Evolutionary conservation across 805 yeast genomes (phyloP).

Genomic region (Kluyveromyces nonfermentans): DNA sequence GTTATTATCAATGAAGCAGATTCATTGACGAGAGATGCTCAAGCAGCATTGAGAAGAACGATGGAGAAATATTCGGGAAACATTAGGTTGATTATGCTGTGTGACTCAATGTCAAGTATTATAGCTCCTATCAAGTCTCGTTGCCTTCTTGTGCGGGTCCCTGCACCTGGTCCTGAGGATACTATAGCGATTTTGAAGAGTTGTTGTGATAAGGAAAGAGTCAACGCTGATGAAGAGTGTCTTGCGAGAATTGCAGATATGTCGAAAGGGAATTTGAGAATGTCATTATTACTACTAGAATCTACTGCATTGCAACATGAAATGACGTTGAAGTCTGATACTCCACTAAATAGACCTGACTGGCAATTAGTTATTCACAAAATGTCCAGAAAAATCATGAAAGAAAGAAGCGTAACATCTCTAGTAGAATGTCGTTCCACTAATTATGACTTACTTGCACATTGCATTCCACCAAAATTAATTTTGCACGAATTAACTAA

Average conservation of each 20-base stretch:
- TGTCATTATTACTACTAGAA: conserved; percentile 70
- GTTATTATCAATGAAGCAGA: conserved; percentile 91
- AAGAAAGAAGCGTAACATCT: conserved; percentile 54
- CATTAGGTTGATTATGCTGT: conserved; percentile 72
- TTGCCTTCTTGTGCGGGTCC: conserved; percentile 76
- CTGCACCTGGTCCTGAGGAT: conserved; percentile 65
- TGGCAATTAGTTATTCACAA: conserved; percentile 78
- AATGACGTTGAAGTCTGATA: conserved; percentile 32
- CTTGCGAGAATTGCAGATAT: conserved; percentile 44
- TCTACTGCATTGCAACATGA: conserved; percentile 69
- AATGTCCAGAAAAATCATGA: conserved; percentile 50
- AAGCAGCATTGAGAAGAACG: conserved; percentile 89
- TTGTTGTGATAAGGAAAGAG: conserved; percentile 50
- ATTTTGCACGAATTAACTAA: conserved; percentile 57
- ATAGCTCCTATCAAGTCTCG: conserved; percentile 93
- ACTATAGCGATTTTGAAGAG: conserved; percentile 43
- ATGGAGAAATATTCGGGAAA: conserved; percentile 92
- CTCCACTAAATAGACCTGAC: conserved; percentile 63
- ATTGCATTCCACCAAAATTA: conserved; percentile 85
- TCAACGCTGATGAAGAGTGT: conserved; percentile 33
- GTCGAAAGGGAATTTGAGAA: conserved; percentile 65
- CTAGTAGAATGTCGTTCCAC: conserved; percentile 49
- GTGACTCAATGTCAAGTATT: conserved; percentile 85
- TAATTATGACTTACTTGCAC: conserved; percentile 78
- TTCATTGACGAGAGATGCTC: conserved; percentile 83